Evolutionary conservation across 2,329 filamentous ascomycete species (phyloP).

Genomic region (Shiraia sp.): DNA sequence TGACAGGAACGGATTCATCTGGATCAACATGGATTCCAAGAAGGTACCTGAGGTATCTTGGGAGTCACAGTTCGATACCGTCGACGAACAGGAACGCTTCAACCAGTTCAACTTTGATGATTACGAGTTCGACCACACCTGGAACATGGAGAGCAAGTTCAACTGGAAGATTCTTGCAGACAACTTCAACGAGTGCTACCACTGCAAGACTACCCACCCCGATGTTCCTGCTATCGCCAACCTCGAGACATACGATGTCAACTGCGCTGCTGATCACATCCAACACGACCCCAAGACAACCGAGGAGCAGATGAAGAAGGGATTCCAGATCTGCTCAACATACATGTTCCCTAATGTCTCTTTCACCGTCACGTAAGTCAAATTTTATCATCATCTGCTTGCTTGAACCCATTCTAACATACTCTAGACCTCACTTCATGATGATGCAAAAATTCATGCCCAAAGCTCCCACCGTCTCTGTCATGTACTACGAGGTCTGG

Average conservation of each 20-base stretch:
- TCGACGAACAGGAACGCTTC: conserved; percentile 40
- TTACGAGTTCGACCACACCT: conserved; percentile 54
- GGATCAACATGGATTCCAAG: conserved; percentile 43
- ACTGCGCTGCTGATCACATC: conserved; percentile 35
- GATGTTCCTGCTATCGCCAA: conserved; percentile 61
- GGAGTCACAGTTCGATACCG: conserved; percentile 34
- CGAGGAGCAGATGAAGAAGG: conserved; percentile 25
- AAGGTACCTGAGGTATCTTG: conserved; percentile 34
- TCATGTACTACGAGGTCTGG: conserved; percentile 67
- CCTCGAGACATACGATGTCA: conserved; percentile 55
- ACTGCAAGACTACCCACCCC: conserved; percentile 64
- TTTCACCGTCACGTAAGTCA: conserved; percentile 33
- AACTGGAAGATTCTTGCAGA: conserved; percentile 50
- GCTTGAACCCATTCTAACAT: conserved; percentile 7
- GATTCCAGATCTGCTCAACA: conserved; percentile 35
- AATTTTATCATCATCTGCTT: neutral
- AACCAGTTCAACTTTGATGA: conserved; percentile 39
- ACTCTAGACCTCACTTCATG: conserved; percentile 55
- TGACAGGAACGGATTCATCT: conserved; percentile 41
- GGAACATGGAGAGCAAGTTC: conserved; percentile 35
- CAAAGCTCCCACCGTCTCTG: conserved; percentile 53
- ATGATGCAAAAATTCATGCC: conserved; percentile 67
- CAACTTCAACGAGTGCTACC: conserved; percentile 70
- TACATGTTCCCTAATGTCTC: conserved; percentile 39
- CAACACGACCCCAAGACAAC: conserved; percentile 38